Evolutionary conservation across 371 early-diverging fungal genomes (phyloP).

Genomic region (Lichtheimia corymbifera): DNA sequence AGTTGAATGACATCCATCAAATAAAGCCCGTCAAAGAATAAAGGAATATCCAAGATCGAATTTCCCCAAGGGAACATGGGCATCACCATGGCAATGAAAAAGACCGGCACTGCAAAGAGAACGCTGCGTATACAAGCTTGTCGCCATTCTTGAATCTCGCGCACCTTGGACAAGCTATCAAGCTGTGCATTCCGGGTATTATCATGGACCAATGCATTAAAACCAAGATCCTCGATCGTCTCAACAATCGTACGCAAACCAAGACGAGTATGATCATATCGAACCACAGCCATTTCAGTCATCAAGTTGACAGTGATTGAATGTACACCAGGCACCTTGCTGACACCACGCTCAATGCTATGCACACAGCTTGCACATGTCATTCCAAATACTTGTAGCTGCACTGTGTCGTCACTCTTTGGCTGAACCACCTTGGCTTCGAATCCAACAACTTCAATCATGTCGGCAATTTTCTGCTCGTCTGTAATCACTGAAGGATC

Average conservation of each 20-base stretch:
- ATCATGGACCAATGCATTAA: conserved; percentile 77
- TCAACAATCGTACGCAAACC: conserved; percentile 83
- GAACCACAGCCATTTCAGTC: conserved; percentile 70
- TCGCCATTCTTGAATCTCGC: conserved; percentile 87
- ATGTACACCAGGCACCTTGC: conserved; percentile 61
- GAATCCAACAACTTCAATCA: conserved; percentile 84
- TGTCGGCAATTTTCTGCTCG: conserved; percentile 51
- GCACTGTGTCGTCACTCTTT: conserved; percentile 39
- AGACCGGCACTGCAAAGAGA: conserved; percentile 80
- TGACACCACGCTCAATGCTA: conserved; percentile 72
- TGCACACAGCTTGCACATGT: conserved; percentile 82
- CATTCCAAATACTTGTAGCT: conserved; percentile 91
- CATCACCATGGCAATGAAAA: conserved; percentile 83
- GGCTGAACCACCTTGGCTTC: conserved; percentile 58
- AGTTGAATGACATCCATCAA: conserved; percentile 60
- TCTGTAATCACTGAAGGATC: conserved; percentile 38
- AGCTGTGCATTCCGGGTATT: conserved; percentile 70
- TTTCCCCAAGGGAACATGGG: conserved; percentile 63
- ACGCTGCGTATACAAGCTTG: conserved; percentile 61
- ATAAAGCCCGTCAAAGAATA: conserved; percentile 62
- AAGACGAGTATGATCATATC: conserved; percentile 59
- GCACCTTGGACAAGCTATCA: conserved; percentile 86
- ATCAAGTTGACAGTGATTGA: conserved; percentile 75
- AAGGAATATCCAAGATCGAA: conserved; percentile 24
- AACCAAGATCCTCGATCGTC: conserved; percentile 82